These are phyloP conservation scores for Raffaelea albimanens DNA, from an alignment of 2,329 filamentous ascomycete species.

Conservation along the genomic window DNA sequence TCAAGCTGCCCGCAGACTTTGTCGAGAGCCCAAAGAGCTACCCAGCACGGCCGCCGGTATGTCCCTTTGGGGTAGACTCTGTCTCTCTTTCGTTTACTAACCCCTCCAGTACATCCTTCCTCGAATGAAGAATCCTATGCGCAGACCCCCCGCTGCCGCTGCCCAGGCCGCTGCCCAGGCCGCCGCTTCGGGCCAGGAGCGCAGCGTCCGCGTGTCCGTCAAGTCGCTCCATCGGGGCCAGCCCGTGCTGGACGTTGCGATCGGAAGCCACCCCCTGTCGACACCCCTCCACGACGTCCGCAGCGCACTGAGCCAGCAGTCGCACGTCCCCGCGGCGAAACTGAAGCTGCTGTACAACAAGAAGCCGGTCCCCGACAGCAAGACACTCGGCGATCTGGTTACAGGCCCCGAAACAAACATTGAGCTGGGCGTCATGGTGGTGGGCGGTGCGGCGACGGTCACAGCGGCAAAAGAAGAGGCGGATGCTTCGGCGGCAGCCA, in stretches of 20 bases:
- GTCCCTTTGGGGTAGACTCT: slow-evolving; percentile 18
- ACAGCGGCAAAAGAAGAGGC: slow-evolving; percentile 13
- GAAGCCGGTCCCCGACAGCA: slow-evolving; percentile 72
- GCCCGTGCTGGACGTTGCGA: slow-evolving; percentile 53
- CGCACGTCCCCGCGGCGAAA: slow-evolving; percentile 61
- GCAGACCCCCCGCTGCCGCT: slow-evolving; percentile 25
- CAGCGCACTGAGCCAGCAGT: slow-evolving; percentile 52
- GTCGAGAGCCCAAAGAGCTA: slow-evolving; percentile 77
- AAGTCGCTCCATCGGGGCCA: slow-evolving; percentile 62
- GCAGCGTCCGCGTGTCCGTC: slow-evolving; percentile 49
- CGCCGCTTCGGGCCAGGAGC: slow-evolving; percentile 42
- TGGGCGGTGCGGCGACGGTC: slow-evolving; percentile 53
- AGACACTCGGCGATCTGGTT: slow-evolving; percentile 52
- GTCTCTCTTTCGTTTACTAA: not conserved
- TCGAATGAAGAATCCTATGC: slow-evolving; percentile 51
- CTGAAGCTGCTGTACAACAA: slow-evolving; percentile 80
- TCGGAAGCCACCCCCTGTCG: slow-evolving; percentile 44
- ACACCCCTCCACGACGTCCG: slow-evolving; percentile 78
- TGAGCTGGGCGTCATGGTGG: slow-evolving; percentile 82
- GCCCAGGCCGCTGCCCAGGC: slow-evolving; percentile 24
- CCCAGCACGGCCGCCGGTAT: slow-evolving; percentile 66
- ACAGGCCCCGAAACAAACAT: slow-evolving; percentile 40
- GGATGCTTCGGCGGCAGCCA: too few species aligned
- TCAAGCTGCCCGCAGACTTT: slow-evolving; percentile 82
- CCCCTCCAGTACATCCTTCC: slow-evolving; percentile 61